These are phyloP conservation scores for Daldinia decipiens DNA, from an alignment of 495 filamentous ascomycete species.

Conservation along the genomic window DNA sequence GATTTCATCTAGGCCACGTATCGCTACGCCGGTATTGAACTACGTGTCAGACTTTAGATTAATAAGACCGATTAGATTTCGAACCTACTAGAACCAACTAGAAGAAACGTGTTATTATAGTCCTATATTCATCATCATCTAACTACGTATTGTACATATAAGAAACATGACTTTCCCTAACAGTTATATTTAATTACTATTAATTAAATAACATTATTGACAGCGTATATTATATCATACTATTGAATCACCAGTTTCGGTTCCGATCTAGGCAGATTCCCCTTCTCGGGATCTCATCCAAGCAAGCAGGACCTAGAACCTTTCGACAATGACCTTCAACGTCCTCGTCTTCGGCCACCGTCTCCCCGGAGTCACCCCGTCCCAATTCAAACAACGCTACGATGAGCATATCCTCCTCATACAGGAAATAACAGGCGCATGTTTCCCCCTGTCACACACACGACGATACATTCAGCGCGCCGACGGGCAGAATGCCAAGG, in stretches of 20 bases:
- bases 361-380: constrained; percentile 11
- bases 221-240: background rate
- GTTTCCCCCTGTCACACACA: constrained; percentile 17
- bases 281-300: background rate
- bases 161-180: background rate
- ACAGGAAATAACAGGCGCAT: constrained; percentile 4
- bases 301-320: background rate
- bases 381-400: constrained; percentile 14
- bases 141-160: background rate
- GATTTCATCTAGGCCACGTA: background rate
- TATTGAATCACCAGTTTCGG: background rate
- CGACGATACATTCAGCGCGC: constrained; percentile 19
- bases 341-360: constrained; percentile 10
- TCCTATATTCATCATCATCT: background rate
- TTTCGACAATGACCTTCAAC: constrained; percentile 1
- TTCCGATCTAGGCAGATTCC: background rate
- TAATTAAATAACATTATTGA: background rate
- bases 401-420: constrained; percentile 11
- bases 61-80: background rate
- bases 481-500: background rate
- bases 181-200: too few species aligned
- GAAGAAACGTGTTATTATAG: background rate
- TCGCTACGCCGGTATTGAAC: background rate
- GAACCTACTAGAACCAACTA: background rate
- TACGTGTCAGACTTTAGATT: background rate